Conservation (phyloP, 768 basidiomycete genomes). For the Lactarius vividus region DNA sequence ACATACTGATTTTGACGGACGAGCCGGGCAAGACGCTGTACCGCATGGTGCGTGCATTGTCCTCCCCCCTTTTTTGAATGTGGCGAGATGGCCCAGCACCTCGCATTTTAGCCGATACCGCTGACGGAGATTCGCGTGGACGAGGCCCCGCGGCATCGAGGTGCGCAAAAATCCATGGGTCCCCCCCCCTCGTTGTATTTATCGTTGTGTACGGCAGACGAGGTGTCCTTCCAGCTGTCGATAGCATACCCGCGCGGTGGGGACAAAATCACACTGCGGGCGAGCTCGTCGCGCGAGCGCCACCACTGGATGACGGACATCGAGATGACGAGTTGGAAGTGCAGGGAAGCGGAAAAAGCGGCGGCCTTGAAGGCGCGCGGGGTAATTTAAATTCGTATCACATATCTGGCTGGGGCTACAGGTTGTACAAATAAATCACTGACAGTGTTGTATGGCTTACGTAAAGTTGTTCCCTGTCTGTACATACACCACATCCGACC, state of each 20-base stretch:
- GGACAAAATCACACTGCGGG: constrained; percentile 60
- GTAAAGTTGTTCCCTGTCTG: not conserved
- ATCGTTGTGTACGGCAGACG: too few species aligned
- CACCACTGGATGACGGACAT: constrained; percentile 51
- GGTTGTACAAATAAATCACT: too few species aligned
- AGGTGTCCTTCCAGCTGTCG: constrained; percentile 61
- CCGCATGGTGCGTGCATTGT: constrained; percentile 61
- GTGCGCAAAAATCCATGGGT: constrained; percentile 34
- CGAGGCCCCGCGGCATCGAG: constrained; percentile 49
- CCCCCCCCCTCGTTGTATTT: too few species aligned
- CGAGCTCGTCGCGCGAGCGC: constrained; percentile 57
- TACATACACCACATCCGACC: not conserved
- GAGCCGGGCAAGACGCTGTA: constrained; percentile 67
- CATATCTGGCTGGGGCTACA: too few species aligned
- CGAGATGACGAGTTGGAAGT: constrained; percentile 41
- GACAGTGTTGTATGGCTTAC: not conserved
- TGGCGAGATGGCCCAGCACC: not conserved
- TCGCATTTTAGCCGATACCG: constrained; percentile 62
- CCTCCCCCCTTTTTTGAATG: too few species aligned
- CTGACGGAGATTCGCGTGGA: constrained; percentile 63
- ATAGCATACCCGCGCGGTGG: constrained; percentile 73
- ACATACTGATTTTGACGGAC: constrained; percentile 85
- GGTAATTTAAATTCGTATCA: not conserved
- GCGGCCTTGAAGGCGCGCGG: not conserved
- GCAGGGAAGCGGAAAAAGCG: constrained; percentile 16